phyloP scores from a whole-genome alignment of 139 green algal species.

The Picochlorum costavermella region DNA sequence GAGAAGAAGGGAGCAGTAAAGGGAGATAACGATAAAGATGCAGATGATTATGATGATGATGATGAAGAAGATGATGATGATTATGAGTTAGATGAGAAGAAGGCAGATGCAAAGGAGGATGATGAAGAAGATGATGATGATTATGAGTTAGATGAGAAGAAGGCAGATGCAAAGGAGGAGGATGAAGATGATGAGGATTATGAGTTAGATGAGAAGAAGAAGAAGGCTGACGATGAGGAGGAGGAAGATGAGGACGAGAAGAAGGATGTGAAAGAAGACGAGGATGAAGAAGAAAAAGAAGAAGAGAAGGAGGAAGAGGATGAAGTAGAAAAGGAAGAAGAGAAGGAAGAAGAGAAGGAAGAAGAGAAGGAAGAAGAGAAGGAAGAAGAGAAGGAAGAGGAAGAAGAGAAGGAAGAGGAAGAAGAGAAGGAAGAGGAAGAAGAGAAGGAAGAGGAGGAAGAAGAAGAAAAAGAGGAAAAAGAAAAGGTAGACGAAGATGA shows the following conservation, averaged over 20 bases:
- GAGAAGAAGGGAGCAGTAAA: constrained; percentile 1
- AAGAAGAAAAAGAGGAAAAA: background rate
- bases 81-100: background rate
- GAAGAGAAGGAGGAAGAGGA: constrained; percentile 2
- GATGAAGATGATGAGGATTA: background rate
- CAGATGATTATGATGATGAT: too few species aligned
- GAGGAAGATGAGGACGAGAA: background rate
- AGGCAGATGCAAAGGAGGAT: background rate
- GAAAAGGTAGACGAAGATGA: background rate
- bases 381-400: too few species aligned
- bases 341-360: background rate
- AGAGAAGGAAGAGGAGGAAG: background rate
- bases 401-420: background rate
- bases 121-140: background rate
- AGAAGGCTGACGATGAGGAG: background rate
- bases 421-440: background rate
- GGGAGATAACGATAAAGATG: background rate
- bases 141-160: background rate
- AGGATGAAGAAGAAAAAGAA: constrained; percentile 8
- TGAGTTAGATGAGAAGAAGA: background rate
- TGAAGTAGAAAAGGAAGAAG: background rate
- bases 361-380: background rate
- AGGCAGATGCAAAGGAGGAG: background rate
- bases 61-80: background rate
- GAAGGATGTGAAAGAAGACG: background rate